Evolutionary conservation across 2,329 filamentous ascomycete genomes (phyloP).

Genomic region (Hyphodiscus sp.): DNA sequence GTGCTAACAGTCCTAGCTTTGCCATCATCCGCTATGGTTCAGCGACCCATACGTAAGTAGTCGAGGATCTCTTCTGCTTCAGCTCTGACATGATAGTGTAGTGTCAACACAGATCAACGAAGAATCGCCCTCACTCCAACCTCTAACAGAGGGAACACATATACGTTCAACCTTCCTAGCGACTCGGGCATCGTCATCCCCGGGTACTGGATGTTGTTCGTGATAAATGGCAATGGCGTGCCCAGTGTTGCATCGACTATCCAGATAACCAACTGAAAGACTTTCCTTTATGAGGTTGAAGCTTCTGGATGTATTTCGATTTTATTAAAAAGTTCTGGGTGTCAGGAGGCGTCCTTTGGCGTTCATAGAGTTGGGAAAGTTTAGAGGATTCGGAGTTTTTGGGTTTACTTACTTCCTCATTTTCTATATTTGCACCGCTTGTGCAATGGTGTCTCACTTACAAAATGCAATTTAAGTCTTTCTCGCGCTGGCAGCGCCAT

Average conservation of each 20-base stretch:
- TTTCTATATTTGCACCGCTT: no score
- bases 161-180: constrained; percentile 36
- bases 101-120: constrained; percentile 52
- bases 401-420: no score
- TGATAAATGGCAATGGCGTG: constrained; percentile 37
- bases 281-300: no score
- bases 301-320: no score
- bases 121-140: constrained; percentile 39
- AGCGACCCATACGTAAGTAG: constrained; percentile 26
- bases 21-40: constrained; percentile 43
- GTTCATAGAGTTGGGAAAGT: no score
- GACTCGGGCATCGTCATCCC: constrained; percentile 45
- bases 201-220: constrained; percentile 50
- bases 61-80: background rate
- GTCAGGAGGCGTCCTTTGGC: no score
- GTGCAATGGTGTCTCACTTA: no score
- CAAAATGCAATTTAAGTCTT: no score
- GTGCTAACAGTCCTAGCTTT: constrained; percentile 28
- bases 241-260: constrained; percentile 35
- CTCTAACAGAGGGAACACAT: constrained; percentile 25
- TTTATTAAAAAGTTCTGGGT: no score
- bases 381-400: no score
- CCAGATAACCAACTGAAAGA: no score
- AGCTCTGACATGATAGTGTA: constrained; percentile 31
- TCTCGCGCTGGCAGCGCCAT: no score